Evolutionary conservation across 768 basidiomycete species (phyloP).

Genomic region (Amanita molliuscula): DNA sequence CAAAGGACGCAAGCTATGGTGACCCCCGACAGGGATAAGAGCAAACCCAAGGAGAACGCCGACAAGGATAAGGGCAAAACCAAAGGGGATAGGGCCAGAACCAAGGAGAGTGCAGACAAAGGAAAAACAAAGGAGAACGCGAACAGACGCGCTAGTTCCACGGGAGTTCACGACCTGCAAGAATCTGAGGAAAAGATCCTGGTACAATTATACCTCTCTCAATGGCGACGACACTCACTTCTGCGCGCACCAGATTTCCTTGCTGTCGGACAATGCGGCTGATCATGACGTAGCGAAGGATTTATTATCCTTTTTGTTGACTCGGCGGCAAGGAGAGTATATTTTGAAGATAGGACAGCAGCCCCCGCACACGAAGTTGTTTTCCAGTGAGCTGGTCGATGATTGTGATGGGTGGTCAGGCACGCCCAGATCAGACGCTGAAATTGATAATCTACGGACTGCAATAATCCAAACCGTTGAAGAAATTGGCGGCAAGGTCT

Average conservation of each 20-base stretch:
- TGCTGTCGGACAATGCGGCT: conserved; percentile 29
- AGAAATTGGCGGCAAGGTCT: conserved; percentile 75
- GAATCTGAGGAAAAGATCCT: conserved; percentile 48
- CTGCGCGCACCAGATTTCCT: conserved; percentile 24
- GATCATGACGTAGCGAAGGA: conserved; percentile 52
- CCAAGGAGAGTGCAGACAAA: conserved; percentile 15
- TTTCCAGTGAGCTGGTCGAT: conserved; percentile 35
- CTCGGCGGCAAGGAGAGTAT: conserved; percentile 62
- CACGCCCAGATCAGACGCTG: conserved; percentile 33
- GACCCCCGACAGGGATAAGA: conserved; percentile 23
- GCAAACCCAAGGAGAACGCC: conserved; percentile 11
- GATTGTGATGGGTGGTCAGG: conserved; percentile 48
- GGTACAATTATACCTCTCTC: conserved; percentile 22
- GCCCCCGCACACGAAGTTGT: conserved; percentile 48
- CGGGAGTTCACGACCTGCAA: conserved; percentile 14
- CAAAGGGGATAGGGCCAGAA: conserved; percentile 25
- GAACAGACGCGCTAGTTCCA: neutral
- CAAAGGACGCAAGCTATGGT: conserved; percentile 33
- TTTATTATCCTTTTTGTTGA: conserved; percentile 54
- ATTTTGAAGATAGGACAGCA: conserved; percentile 63
- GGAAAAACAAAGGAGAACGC: conserved; percentile 21
- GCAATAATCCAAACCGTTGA: conserved; percentile 44
- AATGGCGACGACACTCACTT: conserved; percentile 2
- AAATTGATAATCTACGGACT: conserved; percentile 36
- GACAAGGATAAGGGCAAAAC: conserved; percentile 35